A percentile compares a stretch with the other conserved stretches of the same genome.
phyloP scores from a whole-genome alignment of 306 rosid genomes.

The Medicago lupulina region DNA sequence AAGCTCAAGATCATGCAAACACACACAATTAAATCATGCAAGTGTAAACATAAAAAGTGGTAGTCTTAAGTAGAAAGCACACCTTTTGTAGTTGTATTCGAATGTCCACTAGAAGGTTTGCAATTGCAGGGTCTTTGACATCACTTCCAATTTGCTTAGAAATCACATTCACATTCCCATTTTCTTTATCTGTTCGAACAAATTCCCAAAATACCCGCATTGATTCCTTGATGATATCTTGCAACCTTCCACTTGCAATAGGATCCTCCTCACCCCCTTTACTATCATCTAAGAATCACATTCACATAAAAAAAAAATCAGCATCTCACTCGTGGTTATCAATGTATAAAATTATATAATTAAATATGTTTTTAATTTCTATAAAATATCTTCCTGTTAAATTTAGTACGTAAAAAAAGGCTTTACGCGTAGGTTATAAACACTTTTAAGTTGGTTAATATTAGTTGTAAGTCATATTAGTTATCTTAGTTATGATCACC shows the following conservation, averaged over 20 bases:
- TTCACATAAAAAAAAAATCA: neutral
- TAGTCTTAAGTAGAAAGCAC: conserved; percentile 4
- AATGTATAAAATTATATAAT: neutral
- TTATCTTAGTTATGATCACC: no score
- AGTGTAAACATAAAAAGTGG: neutral
- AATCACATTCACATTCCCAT: conserved; percentile 43
- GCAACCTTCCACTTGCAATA: conserved; percentile 50
- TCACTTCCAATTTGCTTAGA: conserved; percentile 48
- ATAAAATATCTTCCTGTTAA: no score
- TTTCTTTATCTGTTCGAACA: conserved; percentile 68
- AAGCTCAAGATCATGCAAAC: neutral
- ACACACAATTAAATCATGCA: neutral
- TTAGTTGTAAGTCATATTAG: no score
- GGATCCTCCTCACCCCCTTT: conserved; percentile 52
- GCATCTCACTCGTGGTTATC: neutral
- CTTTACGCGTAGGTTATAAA: no score
- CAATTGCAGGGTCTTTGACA: conserved; percentile 55
- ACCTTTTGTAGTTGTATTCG: conserved; percentile 71
- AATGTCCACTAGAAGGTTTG: conserved; percentile 50
- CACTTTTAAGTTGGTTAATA: no score
- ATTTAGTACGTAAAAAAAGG: no score
- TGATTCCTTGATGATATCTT: conserved; percentile 66
- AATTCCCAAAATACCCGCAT: conserved; percentile 72
- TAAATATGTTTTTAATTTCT: no score
- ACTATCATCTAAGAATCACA: conserved; percentile 57